Conservation (phyloP, 176 grass and related monocot species). For the Luzula sylvatica region DNA sequence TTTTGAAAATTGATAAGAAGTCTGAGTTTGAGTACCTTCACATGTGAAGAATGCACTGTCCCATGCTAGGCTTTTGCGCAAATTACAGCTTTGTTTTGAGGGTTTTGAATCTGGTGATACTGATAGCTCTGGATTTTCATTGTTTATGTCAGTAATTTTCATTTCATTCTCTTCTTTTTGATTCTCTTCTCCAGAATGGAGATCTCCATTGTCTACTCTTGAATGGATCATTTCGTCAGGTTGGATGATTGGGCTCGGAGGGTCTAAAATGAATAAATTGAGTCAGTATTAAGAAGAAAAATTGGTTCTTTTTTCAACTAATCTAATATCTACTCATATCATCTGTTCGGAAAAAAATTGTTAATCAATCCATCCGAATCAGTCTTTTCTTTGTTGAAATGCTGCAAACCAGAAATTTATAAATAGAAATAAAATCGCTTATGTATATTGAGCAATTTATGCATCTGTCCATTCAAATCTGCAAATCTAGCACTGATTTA, state of each 20-base stretch:
- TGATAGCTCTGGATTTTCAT: constrained; percentile 24
- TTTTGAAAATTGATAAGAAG: too few species aligned
- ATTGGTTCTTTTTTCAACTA: too few species aligned
- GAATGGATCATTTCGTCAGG: not conserved
- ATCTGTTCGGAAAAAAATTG: too few species aligned
- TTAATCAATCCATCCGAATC: not conserved
- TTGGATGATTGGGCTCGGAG: not conserved
- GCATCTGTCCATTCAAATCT: too few species aligned
- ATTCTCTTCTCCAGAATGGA: not conserved
- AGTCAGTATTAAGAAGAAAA: too few species aligned
- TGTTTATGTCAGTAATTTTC: constrained; percentile 20
- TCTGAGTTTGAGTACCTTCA: too few species aligned
- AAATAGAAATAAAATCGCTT: not conserved
- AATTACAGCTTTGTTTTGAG: constrained; percentile 27
- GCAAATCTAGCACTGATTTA: too few species aligned
- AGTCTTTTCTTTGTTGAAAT: not conserved
- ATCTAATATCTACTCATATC: too few species aligned
- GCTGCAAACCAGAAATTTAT: not conserved
- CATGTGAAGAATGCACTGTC: constrained; percentile 79
- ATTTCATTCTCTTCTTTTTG: not conserved
- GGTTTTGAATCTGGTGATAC: constrained; percentile 43
- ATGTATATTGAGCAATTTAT: too few species aligned
- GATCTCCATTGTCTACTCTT: not conserved
- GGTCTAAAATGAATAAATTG: constrained; percentile 6
- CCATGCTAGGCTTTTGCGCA: constrained; percentile 85